These are phyloP conservation scores for Pseudogymnoascus sp. DNA, from an alignment of 2,329 filamentous ascomycete genomes.

Conservation along the genomic window DNA sequence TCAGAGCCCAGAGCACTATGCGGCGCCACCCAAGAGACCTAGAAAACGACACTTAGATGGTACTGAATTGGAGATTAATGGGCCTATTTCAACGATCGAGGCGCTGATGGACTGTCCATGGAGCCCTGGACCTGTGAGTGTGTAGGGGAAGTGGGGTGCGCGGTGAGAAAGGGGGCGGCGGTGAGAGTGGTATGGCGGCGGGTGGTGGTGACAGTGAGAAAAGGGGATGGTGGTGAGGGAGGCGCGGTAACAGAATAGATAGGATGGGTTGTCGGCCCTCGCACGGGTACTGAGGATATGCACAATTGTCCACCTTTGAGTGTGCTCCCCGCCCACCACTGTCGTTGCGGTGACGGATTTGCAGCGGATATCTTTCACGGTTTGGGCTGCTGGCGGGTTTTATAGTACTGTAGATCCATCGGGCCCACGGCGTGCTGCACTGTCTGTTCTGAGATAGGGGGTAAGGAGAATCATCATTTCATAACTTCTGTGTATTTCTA, in stretches of 20 bases:
- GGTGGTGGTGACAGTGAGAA: too few species aligned
- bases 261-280: background rate
- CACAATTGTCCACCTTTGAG: background rate
- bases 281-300: background rate
- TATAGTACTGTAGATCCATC: too few species aligned
- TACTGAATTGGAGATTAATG: too few species aligned
- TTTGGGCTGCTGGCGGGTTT: background rate
- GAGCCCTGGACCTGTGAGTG: too few species aligned
- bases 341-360: too few species aligned
- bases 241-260: background rate
- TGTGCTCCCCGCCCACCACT: background rate
- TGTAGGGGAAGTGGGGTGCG: too few species aligned
- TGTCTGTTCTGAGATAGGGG: background rate
- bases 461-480: background rate
- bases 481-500: background rate
- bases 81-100: too few species aligned
- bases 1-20: background rate
- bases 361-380: background rate
- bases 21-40: too few species aligned
- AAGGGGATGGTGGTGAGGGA: background rate
- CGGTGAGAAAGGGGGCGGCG: background rate
- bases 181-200: too few species aligned
- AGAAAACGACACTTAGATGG: too few species aligned
- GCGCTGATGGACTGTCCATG: too few species aligned
- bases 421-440: background rate